Evolutionary conservation across 106 monocot genomes (phyloP).

Genomic region (Xerophyta viscosa): DNA sequence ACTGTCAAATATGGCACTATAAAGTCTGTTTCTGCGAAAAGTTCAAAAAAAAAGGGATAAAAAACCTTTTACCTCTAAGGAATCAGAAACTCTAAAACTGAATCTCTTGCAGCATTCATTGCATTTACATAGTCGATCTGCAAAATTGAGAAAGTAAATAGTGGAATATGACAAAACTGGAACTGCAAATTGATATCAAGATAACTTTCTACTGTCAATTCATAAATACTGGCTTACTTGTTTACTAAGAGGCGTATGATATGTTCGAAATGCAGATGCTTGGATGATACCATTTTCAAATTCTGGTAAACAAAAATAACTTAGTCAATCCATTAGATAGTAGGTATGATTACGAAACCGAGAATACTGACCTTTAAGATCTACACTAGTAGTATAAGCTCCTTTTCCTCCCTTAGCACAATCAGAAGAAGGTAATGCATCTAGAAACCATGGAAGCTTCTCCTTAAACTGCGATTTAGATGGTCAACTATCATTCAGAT

Average conservation of each 20-base stretch:
- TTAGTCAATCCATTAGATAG: too few species aligned
- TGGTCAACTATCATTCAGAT: constrained; percentile 76
- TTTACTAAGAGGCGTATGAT: constrained; percentile 90
- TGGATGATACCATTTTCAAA: constrained; percentile 69
- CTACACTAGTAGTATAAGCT: constrained; percentile 83
- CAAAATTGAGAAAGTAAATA: not conserved
- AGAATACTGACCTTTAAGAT: constrained; percentile 55
- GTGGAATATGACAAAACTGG: constrained; percentile 1
- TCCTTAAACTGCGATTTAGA: constrained; percentile 79
- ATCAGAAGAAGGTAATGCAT: constrained; percentile 81
- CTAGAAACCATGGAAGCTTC: constrained; percentile 97
- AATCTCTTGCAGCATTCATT: constrained; percentile 76
- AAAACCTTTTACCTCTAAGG: constrained; percentile 56
- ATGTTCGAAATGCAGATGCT: constrained; percentile 92
- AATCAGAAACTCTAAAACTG: constrained; percentile 69
- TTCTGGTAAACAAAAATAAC: constrained; percentile 33
- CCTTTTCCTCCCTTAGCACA: constrained; percentile 98
- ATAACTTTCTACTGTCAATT: too few species aligned
- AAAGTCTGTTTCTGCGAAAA: too few species aligned
- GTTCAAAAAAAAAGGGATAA: not conserved
- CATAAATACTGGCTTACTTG: too few species aligned
- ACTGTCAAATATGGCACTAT: too few species aligned
- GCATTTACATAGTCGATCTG: constrained; percentile 91
- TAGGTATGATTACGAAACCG: too few species aligned
- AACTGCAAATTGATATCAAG: too few species aligned